These are phyloP conservation scores for Zygoascus ofunaensis DNA, from an alignment of 805 yeast species.

Conservation along the genomic window DNA sequence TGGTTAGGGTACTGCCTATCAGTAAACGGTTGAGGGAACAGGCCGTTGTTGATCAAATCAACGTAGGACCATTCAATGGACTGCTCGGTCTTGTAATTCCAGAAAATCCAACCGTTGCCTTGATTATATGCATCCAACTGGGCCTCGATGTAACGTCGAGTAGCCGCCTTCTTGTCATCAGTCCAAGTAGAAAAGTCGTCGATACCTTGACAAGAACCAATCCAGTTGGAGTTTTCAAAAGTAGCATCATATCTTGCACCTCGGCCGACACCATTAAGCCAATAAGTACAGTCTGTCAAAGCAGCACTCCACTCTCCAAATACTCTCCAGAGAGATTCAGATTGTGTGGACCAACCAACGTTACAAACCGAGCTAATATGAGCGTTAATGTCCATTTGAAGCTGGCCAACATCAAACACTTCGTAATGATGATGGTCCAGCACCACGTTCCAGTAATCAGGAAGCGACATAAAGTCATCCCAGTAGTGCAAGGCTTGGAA, in stretches of 20 bases:
- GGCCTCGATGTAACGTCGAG: constrained; percentile 74
- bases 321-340: constrained; percentile 63
- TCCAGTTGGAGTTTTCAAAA: constrained; percentile 35
- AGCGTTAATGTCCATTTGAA: constrained; percentile 48
- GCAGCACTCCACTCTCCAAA: constrained; percentile 92
- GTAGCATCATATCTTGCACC: constrained; percentile 74
- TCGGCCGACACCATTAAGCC: constrained; percentile 80
- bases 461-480: constrained; percentile 43
- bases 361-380: constrained; percentile 49
- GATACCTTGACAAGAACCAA: constrained; percentile 55
- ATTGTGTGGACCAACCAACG: constrained; percentile 37
- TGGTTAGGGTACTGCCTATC: constrained; percentile 64
- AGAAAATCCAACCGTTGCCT: constrained; percentile 78
- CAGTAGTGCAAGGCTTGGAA: constrained; percentile 54
- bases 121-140: constrained; percentile 78
- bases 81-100: constrained; percentile 87
- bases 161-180: constrained; percentile 42
- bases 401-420: constrained; percentile 61
- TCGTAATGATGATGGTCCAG: constrained; percentile 89
- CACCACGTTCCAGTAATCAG: constrained; percentile 54
- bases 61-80: constrained; percentile 81
- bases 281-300: constrained; percentile 77
- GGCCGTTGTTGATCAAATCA: constrained; percentile 43
- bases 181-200: constrained; percentile 50
- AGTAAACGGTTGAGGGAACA: constrained; percentile 75